Evolutionary conservation across 2,329 filamentous ascomycete genomes (phyloP).

Genomic region (Fusarium sp.): DNA sequence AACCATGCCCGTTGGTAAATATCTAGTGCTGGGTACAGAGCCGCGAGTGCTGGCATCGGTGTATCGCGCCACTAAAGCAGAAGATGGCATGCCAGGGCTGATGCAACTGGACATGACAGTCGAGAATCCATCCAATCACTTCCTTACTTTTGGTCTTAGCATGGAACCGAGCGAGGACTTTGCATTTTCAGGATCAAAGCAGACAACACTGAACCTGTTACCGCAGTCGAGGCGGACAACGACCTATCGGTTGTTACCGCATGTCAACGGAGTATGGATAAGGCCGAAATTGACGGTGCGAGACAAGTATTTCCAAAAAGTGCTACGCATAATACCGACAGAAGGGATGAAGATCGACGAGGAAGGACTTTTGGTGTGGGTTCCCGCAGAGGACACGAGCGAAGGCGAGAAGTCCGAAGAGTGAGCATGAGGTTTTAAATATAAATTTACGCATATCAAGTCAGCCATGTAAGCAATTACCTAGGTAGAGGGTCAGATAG

Average conservation of each 20-base stretch:
- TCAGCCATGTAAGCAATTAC: background rate
- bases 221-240: conserved; percentile 80
- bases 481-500: conserved; percentile 13
- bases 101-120: conserved; percentile 69
- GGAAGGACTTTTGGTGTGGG: conserved; percentile 71
- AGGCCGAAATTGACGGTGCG: conserved; percentile 78
- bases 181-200: conserved; percentile 90
- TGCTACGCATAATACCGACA: conserved; percentile 80
- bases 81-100: conserved; percentile 46
- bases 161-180: conserved; percentile 96
- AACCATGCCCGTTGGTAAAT: conserved; percentile 78
- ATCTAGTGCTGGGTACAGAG: conserved; percentile 83
- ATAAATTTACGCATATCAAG: background rate
- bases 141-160: conserved; percentile 88
- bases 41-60: conserved; percentile 80
- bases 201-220: conserved; percentile 80
- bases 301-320: conserved; percentile 94
- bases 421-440: background rate
- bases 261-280: conserved; percentile 73
- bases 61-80: conserved; percentile 50
- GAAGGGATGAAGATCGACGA: conserved; percentile 74
- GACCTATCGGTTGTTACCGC: conserved; percentile 78
- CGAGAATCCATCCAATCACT: conserved; percentile 94
- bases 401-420: conserved; percentile 10
- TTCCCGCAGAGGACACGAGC: conserved; percentile 51